phyloP scores from a whole-genome alignment of 2,329 filamentous ascomycete genomes.

The Cladophialophora exuberans region DNA sequence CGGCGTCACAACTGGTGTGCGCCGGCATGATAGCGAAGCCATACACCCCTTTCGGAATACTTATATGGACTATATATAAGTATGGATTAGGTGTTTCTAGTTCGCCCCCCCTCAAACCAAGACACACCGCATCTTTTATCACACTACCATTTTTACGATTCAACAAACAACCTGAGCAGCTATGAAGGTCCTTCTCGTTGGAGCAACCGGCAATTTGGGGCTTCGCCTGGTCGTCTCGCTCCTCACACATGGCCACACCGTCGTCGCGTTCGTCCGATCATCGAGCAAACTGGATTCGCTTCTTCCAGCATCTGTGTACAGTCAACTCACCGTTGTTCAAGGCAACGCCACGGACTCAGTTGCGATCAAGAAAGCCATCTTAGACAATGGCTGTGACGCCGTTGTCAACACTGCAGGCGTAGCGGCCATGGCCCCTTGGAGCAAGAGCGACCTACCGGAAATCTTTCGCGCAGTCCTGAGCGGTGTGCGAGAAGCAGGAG shows the following conservation, averaged over 20 bases:
- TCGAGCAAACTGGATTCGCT: slow-evolving; percentile 42
- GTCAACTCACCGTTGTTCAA: slow-evolving; percentile 40
- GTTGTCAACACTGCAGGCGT: slow-evolving; percentile 47
- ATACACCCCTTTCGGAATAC: too few species aligned
- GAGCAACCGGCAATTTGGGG: slow-evolving; percentile 46
- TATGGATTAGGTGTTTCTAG: too few species aligned
- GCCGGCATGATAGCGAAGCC: too few species aligned
- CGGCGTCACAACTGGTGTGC: background rate
- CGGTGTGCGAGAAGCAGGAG: slow-evolving; percentile 40
- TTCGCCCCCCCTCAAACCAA: background rate
- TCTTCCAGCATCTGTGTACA: slow-evolving; percentile 39
- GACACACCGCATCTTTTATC: background rate
- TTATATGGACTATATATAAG: too few species aligned
- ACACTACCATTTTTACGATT: background rate
- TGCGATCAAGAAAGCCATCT: slow-evolving; percentile 42
- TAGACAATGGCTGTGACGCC: slow-evolving; percentile 43
- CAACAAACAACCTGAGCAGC: slow-evolving; percentile 15
- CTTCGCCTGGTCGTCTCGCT: slow-evolving; percentile 41
- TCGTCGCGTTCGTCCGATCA: slow-evolving; percentile 47
- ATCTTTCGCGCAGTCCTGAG: slow-evolving; percentile 43
- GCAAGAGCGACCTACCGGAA: slow-evolving; percentile 40
- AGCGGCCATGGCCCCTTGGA: slow-evolving; percentile 44
- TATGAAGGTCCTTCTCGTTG: slow-evolving; percentile 48
- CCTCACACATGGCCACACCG: slow-evolving; percentile 40
- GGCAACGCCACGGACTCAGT: slow-evolving; percentile 44